Evolutionary conservation across 164 flowering plant genomes (phyloP).

Genomic region (Umbellularia californica): DNA sequence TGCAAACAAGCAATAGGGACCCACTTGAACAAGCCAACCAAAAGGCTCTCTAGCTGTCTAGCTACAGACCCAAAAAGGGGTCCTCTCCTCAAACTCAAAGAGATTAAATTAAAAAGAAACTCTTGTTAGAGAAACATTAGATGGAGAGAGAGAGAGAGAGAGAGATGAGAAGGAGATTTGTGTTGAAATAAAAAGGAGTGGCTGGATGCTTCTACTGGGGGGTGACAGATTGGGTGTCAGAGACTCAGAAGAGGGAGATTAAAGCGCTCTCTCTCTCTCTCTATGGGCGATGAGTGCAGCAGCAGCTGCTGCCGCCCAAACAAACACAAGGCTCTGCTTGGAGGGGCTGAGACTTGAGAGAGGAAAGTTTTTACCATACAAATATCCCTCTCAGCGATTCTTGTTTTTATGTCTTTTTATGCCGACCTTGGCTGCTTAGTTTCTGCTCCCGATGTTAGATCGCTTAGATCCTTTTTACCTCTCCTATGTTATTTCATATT

Average conservation of each 20-base stretch:
- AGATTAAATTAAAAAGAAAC: not conserved
- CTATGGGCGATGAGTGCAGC: not conserved
- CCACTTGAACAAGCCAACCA: not conserved
- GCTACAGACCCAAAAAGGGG: not conserved
- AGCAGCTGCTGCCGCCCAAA: not conserved
- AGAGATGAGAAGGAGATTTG: not conserved
- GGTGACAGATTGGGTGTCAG: constrained; percentile 7
- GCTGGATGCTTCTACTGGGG: constrained; percentile 7
- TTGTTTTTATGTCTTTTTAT: not conserved
- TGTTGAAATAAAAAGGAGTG: not conserved
- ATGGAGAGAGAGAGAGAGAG: too few species aligned
- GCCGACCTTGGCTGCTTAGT: too few species aligned
- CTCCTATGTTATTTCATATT: not conserved
- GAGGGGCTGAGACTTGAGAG: not conserved
- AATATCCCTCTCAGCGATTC: not conserved
- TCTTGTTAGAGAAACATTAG: not conserved
- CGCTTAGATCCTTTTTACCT: too few species aligned
- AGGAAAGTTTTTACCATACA: not conserved
- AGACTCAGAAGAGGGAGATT: constrained; percentile 2
- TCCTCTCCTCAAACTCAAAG: not conserved
- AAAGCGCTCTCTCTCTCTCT: not conserved
- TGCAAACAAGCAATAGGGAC: not conserved
- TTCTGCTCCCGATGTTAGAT: too few species aligned
- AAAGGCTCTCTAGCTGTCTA: not conserved
- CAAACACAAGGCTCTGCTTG: not conserved